Evolutionary conservation across 495 filamentous ascomycete genomes (phyloP).

Genomic region (Xylaria flabelliformis): DNA sequence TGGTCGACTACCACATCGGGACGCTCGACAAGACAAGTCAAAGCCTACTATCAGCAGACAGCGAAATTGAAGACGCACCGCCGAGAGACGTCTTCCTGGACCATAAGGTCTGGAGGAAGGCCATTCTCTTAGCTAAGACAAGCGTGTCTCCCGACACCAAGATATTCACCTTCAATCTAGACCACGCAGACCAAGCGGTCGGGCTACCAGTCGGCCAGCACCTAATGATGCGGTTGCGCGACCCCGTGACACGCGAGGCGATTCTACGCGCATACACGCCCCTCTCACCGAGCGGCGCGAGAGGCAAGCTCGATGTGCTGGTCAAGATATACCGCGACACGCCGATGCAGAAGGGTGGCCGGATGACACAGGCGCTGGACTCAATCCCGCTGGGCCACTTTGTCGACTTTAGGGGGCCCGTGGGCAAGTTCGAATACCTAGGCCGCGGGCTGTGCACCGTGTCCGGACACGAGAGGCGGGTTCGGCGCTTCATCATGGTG

Average conservation of each 20-base stretch:
- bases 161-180: slow-evolving; percentile 82
- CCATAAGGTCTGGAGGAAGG: slow-evolving; percentile 71
- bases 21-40: slow-evolving; percentile 67
- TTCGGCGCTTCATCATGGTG: slow-evolving; percentile 84
- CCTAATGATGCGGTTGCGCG: slow-evolving; percentile 81
- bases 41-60: slow-evolving; percentile 49
- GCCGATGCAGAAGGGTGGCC: slow-evolving; percentile 66
- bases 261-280: slow-evolving; percentile 93
- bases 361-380: slow-evolving; percentile 86
- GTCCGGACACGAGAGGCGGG: slow-evolving; percentile 61
- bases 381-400: slow-evolving; percentile 69
- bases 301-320: slow-evolving; percentile 74
- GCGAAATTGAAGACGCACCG: slow-evolving; percentile 32
- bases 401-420: slow-evolving; percentile 90
- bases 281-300: slow-evolving; percentile 67
- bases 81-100: slow-evolving; percentile 71
- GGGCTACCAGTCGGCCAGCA: slow-evolving; percentile 91
- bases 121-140: slow-evolving; percentile 68
- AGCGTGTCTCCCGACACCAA: slow-evolving; percentile 80
- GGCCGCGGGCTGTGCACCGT: slow-evolving; percentile 70
- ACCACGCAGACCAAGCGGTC: slow-evolving; percentile 71
- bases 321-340: slow-evolving; percentile 86
- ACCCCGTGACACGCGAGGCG: slow-evolving; percentile 68
- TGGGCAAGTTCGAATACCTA: slow-evolving; percentile 85
- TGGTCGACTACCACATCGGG: slow-evolving; percentile 87